Percentiles rank a stretch among this genome's conserved stretches.
phyloP scores from a whole-genome alignment of 768 basidiomycete species.

The Dentipellis fragilis region DNA sequence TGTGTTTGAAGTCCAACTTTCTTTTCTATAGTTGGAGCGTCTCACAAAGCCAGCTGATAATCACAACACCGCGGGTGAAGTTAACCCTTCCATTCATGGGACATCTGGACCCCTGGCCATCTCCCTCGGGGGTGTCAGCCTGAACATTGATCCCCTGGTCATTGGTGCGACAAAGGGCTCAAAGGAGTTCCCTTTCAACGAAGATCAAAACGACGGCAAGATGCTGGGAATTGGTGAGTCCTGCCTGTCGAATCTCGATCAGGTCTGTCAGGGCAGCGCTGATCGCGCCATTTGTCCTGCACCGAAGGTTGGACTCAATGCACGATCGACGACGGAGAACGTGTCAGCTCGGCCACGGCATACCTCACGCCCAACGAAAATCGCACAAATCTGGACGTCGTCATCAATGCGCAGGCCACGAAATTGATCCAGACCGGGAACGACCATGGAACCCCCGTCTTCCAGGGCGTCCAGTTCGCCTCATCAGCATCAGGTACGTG shows the following conservation, averaged over 20 bases:
- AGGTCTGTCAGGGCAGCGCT: no score
- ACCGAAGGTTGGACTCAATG: not conserved
- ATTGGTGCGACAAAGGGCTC: slow-evolving; percentile 27
- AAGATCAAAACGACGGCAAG: slow-evolving; percentile 33
- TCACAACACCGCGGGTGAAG: slow-evolving; percentile 28
- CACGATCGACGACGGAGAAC: not conserved
- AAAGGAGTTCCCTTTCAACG: slow-evolving; percentile 30
- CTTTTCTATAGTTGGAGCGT: slow-evolving; percentile 24
- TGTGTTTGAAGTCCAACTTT: not conserved
- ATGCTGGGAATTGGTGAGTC: slow-evolving; percentile 30
- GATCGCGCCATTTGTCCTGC: not conserved
- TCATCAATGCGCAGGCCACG: slow-evolving; percentile 1
- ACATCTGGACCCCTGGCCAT: slow-evolving; percentile 23
- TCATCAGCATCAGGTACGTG: not conserved
- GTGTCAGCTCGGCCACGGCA: slow-evolving; percentile 3
- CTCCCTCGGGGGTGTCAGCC: not conserved
- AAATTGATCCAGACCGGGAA: not conserved
- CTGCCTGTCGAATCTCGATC: no score
- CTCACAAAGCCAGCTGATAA: slow-evolving; percentile 27
- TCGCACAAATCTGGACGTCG: slow-evolving; percentile 2
- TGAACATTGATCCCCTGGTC: slow-evolving; percentile 21
- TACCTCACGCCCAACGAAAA: slow-evolving; percentile 2
- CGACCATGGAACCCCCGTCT: not conserved
- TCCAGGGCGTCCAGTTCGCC: slow-evolving; percentile 2
- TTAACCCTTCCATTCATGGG: slow-evolving; percentile 28